Evolutionary conservation across 108 stramenopile genomes (phyloP).

Genomic region (Phaeodactylum tricornutum): DNA sequence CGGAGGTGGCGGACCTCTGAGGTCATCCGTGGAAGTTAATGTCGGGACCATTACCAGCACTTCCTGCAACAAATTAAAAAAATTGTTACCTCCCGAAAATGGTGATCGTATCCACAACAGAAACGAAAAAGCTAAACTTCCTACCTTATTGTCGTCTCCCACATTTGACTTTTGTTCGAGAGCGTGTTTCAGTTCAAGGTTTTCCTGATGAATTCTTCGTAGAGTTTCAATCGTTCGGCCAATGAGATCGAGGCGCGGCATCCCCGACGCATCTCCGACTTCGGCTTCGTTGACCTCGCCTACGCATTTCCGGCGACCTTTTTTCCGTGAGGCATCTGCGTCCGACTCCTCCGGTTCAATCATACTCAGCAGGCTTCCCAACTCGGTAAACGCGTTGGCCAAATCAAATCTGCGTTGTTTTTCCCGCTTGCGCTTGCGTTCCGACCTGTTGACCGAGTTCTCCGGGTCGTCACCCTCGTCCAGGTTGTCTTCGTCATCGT

Average conservation of each 20-base stretch:
- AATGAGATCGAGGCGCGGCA: conserved; percentile 34
- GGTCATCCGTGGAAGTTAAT: conserved; percentile 12
- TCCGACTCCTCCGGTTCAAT: conserved; percentile 42
- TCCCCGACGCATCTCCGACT: conserved; percentile 19
- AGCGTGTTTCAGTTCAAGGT: conserved; percentile 29
- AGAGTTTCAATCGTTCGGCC: conserved; percentile 21
- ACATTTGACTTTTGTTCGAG: neutral
- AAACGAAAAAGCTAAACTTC: neutral
- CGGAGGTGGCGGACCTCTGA: neutral
- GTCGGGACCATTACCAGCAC: conserved; percentile 42
- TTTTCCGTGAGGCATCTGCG: conserved; percentile 9
- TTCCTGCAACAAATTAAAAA: conserved; percentile 5
- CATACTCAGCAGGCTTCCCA: conserved; percentile 48
- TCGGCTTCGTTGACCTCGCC: conserved; percentile 8
- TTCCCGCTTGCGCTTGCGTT: conserved; percentile 74
- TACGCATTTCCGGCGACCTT: conserved; percentile 13
- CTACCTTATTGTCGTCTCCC: conserved; percentile 2
- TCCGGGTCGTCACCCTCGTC: conserved; percentile 7
- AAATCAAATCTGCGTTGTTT: conserved; percentile 70
- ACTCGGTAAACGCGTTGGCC: conserved; percentile 57
- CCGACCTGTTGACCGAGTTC: conserved; percentile 15
- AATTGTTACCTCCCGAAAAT: neutral
- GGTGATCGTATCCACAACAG: neutral
- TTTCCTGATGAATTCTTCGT: conserved; percentile 28
- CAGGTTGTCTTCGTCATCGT: neutral